phyloP scores from a whole-genome alignment of 768 basidiomycete genomes.

The Hydnomerulius pinastri region DNA sequence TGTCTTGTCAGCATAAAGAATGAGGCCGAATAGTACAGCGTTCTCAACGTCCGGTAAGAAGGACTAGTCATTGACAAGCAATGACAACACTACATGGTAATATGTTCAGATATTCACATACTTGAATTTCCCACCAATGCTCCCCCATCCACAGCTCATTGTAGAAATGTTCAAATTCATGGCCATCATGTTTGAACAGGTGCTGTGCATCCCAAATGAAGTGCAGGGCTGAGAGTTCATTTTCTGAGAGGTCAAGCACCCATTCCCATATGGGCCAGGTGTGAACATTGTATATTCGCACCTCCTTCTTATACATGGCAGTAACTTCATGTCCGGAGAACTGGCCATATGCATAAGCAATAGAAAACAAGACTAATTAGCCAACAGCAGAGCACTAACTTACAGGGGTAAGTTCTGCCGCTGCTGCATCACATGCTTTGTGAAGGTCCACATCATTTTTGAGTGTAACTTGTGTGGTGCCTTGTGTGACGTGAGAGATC shows the following conservation, averaged over 20 bases:
- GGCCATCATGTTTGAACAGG: conserved; percentile 28
- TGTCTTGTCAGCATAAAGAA: conserved; percentile 22
- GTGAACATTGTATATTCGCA: neutral
- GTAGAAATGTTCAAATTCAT: conserved; percentile 26
- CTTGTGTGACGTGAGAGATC: conserved; percentile 5
- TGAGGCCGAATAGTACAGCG: conserved; percentile 3
- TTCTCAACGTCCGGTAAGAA: neutral
- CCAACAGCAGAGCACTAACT: neutral
- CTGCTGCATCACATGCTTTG: neutral
- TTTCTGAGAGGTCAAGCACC: conserved; percentile 3
- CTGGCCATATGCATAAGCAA: neutral
- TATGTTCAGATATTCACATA: conserved; percentile 13
- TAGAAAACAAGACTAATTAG: neutral
- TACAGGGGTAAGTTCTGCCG: neutral
- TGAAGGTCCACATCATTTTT: conserved; percentile 5
- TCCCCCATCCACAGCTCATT: conserved; percentile 41
- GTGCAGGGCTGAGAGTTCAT: neutral
- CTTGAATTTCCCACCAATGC: conserved; percentile 40
- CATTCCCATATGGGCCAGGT: conserved; percentile 4
- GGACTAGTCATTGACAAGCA: neutral
- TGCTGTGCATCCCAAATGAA: conserved; percentile 35
- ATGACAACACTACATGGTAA: too few relatives aligned
- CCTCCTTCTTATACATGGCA: conserved; percentile 8
- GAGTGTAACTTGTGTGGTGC: conserved; percentile 18
- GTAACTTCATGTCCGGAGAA: conserved; percentile 1